Base-by-base conservation (phyloP, 257 asterid genomes). In the Solanum verrucosum region DNA sequence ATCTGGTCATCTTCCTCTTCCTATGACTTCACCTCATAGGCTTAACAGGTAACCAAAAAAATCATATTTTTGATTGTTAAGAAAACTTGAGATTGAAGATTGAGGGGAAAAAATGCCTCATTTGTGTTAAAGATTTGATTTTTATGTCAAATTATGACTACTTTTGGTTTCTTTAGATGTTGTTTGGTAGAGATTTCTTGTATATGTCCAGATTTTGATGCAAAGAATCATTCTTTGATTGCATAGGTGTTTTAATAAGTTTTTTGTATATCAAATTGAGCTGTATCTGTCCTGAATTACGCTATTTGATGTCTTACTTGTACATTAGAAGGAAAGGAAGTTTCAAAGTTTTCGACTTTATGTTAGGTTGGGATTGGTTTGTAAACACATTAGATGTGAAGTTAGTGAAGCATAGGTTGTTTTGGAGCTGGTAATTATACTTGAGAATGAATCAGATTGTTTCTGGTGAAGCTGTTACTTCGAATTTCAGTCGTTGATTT, bases 11-110 rank as follows among this genome's bases (percentile, higher is more conserved):
- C 79, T 88, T 88, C 91, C 86, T 77, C 93, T 93, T 87, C 91
- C 94, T 67, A 90, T 89, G 89, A 91, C 97, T 87, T 93, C 98
- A 71, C 95, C 99, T 81, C 94, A 86, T 88, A 95, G 98, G 7
- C 89, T 93, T 33, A 89, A 87, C 92, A 95, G 99, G 99, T 96
- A 77, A 89, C 84, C 25, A 56, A 31, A 71, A 71, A 6, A 70
- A 20, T 21, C 25, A 59, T 7, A 59, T 59, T 59, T 59, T 59
- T 59, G 13, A 59, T 59, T 59, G 13, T 59, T 59, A 3, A 59
- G 68, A 59, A 1, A 7, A 59, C 68, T 59, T 21, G 0, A 21
- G 25, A 21, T 0, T 59, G 68, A 59, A 21, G 27, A 59, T 59
- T 59, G 68, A 8, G 68, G 68, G 68, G 27, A 0, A 0, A 3